phyloP scores from a whole-genome alignment of 1,284 basidiomycete genomes.

The Phlebopus sp. region DNA sequence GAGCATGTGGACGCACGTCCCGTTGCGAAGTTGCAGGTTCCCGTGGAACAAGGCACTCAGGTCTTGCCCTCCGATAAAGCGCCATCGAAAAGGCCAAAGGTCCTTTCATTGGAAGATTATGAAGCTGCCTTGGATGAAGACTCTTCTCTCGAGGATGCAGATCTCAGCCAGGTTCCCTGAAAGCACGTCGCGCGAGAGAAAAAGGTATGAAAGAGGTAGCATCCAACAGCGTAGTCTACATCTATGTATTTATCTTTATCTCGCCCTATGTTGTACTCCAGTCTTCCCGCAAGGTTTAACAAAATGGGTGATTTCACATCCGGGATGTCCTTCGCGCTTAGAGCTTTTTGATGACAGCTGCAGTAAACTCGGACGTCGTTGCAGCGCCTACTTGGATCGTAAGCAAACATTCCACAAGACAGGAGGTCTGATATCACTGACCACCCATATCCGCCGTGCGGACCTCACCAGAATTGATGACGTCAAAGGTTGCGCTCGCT shows the following conservation, averaged over 20 bases:
- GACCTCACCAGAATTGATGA: conserved; percentile 87
- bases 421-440: conserved; percentile 38
- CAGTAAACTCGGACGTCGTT: conserved; percentile 90
- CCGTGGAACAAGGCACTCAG: conserved; percentile 3
- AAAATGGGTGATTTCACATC: neutral
- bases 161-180: conserved; percentile 32
- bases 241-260: conserved; percentile 22
- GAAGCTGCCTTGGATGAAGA: conserved; percentile 47
- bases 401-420: neutral
- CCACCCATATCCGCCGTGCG: conserved; percentile 96
- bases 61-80: neutral
- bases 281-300: neutral
- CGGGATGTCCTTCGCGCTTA: conserved; percentile 13
- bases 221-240: conserved; percentile 19
- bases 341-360: conserved; percentile 80
- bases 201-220: neutral
- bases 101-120: conserved; percentile 46
- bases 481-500: conserved; percentile 89
- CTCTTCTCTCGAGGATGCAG: conserved; percentile 42
- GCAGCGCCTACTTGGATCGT: conserved; percentile 58
- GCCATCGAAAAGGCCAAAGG: conserved; percentile 35
- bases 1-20: conserved; percentile 1
- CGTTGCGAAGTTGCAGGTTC: conserved; percentile 21
- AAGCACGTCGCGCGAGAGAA: too few relatives aligned
- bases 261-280: conserved; percentile 5